These are phyloP conservation scores for Phlebiopsis gigantea DNA, from an alignment of 768 basidiomycete genomes.

Conservation along the genomic window DNA sequence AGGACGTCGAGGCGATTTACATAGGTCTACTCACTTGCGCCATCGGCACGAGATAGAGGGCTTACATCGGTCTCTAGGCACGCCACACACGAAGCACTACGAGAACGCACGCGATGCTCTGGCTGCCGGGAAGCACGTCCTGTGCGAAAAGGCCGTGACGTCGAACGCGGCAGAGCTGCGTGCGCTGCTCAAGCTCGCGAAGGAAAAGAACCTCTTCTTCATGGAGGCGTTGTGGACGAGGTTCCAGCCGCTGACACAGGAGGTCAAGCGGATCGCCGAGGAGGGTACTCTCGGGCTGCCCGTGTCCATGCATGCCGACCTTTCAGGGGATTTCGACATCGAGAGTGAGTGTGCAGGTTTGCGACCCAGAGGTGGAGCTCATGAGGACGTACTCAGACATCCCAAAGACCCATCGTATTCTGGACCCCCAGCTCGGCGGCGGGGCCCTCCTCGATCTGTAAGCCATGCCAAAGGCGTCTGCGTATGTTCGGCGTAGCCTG, in stretches of 20 bases:
- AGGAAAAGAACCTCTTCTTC: slow-evolving; percentile 75
- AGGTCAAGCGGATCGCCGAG: slow-evolving; percentile 60
- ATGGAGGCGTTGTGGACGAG: slow-evolving; percentile 93
- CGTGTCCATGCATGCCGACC: slow-evolving; percentile 65
- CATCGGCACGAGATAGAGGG: not conserved
- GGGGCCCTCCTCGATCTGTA: slow-evolving; percentile 83
- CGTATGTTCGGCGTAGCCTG: not conserved
- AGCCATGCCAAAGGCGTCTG: not conserved
- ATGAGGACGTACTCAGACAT: slow-evolving; percentile 37
- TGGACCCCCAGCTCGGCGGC: slow-evolving; percentile 76
- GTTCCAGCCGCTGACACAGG: slow-evolving; percentile 65
- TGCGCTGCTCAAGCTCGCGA: slow-evolving; percentile 68
- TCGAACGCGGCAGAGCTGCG: slow-evolving; percentile 69
- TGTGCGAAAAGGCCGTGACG: slow-evolving; percentile 89
- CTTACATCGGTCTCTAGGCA: slow-evolving; percentile 51
- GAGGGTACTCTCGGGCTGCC: slow-evolving; percentile 62
- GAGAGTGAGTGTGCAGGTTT: slow-evolving; percentile 42
- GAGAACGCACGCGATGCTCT: slow-evolving; percentile 71
- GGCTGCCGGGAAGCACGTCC: slow-evolving; percentile 75
- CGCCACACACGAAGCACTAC: slow-evolving; percentile 84
- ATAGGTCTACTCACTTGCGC: slow-evolving; percentile 53
- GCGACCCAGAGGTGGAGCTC: not conserved
- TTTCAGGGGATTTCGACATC: slow-evolving; percentile 66
- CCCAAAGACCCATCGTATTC: slow-evolving; percentile 65
- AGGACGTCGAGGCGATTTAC: slow-evolving; percentile 76